Evolutionary conservation across 345 rosid species (phyloP).

Genomic region (Aquilaria sinensis): DNA sequence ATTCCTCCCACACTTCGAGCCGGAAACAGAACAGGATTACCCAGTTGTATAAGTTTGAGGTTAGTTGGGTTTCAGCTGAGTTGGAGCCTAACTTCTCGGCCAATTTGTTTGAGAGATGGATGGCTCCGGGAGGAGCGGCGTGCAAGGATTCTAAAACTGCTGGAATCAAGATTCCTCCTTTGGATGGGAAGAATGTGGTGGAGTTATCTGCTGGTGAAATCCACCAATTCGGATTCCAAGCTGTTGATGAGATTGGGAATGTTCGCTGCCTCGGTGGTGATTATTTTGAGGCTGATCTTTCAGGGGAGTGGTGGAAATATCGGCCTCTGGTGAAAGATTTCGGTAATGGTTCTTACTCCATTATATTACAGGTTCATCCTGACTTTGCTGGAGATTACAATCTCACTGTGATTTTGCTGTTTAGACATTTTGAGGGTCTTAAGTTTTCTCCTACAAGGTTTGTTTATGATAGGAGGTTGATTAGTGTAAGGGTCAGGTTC

Average conservation of each 20-base stretch:
- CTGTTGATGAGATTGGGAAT: conserved; percentile 43
- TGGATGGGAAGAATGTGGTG: conserved; percentile 44
- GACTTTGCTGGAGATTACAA: conserved; percentile 44
- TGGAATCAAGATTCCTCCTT: conserved; percentile 37
- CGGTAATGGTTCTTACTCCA: conserved; percentile 46
- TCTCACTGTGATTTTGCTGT: conserved; percentile 47
- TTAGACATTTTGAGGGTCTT: conserved; percentile 48
- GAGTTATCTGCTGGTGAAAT: conserved; percentile 54
- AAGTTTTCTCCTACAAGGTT: conserved; percentile 38
- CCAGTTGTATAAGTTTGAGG: background rate
- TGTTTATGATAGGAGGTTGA: conserved; percentile 29
- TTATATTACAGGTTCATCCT: conserved; percentile 59
- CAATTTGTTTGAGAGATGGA: conserved; percentile 48
- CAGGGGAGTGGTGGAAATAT: conserved; percentile 54
- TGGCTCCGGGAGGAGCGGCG: conserved; percentile 56
- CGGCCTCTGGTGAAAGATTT: conserved; percentile 50
- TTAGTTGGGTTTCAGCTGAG: conserved; percentile 43
- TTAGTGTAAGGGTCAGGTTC: conserved; percentile 37
- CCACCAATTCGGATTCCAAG: conserved; percentile 56
- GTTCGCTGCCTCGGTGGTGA: conserved; percentile 55
- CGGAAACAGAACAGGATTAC: too few species aligned
- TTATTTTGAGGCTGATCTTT: conserved; percentile 55
- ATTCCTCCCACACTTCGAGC: too few species aligned
- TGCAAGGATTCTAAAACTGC: conserved; percentile 55
- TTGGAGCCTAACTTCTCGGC: conserved; percentile 39